Conservation (phyloP, 2,329 filamentous ascomycete species). For the Colletotrichum sansevieriae region DNA sequence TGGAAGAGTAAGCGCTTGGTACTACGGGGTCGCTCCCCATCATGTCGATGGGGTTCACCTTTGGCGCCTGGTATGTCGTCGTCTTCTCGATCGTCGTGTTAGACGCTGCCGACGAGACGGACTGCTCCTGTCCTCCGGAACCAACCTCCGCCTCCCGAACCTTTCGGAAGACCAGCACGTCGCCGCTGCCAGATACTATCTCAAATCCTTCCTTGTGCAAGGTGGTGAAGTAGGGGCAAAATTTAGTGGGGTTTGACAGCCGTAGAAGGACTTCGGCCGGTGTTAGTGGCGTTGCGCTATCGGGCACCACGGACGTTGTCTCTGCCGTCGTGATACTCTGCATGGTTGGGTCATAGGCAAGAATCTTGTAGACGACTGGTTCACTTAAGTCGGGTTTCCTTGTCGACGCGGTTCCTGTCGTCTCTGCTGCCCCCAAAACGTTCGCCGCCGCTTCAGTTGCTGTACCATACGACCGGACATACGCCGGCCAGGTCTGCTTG, state of each 20-base stretch:
- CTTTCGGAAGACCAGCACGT: conserved; percentile 77
- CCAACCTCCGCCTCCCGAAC: conserved; percentile 53
- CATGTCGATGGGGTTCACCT: conserved; percentile 72
- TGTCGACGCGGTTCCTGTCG: neutral
- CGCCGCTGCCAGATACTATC: conserved; percentile 72
- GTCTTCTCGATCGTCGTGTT: conserved; percentile 34
- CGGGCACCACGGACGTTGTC: conserved; percentile 67
- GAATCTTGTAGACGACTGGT: conserved; percentile 69
- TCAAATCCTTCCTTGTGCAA: conserved; percentile 75
- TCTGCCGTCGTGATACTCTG: conserved; percentile 70
- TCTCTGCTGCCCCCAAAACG: neutral
- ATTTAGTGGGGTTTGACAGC: conserved; percentile 73
- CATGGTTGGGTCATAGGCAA: conserved; percentile 73
- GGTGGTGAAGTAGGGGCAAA: conserved; percentile 72
- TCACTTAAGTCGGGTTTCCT: conserved; percentile 36
- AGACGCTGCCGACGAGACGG: neutral
- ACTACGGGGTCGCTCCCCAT: conserved; percentile 57
- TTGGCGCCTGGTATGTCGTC: conserved; percentile 40
- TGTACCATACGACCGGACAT: conserved; percentile 52
- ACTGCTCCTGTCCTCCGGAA: neutral
- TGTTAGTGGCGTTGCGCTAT: conserved; percentile 63
- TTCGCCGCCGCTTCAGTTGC: conserved; percentile 26
- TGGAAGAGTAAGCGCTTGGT: conserved; percentile 69
- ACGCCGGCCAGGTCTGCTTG: conserved; percentile 50
- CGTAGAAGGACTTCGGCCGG: conserved; percentile 72